These are phyloP conservation scores for Arthroderma sp. DNA, from an alignment of 2,329 filamentous ascomycete species.

Conservation along the genomic window DNA sequence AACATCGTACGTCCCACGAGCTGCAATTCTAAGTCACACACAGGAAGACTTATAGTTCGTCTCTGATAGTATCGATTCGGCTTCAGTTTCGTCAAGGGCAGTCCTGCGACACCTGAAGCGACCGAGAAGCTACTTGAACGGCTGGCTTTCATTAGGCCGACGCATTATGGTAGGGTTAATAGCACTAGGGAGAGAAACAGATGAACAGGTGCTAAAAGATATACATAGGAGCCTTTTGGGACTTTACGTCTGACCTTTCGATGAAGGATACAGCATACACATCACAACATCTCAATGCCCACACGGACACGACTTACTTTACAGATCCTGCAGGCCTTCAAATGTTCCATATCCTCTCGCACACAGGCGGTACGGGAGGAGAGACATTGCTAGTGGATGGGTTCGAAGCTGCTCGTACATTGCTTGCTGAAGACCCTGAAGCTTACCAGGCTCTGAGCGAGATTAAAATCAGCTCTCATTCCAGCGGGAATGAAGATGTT, in stretches of 20 bases:
- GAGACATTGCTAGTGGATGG: slow-evolving; percentile 75
- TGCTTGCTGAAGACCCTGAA: slow-evolving; percentile 43
- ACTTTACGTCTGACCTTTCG: slow-evolving; percentile 80
- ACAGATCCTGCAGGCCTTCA: slow-evolving; percentile 84
- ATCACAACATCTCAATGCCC: slow-evolving; percentile 64
- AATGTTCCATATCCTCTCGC: slow-evolving; percentile 81
- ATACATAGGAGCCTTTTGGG: slow-evolving; percentile 53
- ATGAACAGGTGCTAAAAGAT: background rate
- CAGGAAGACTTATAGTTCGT: background rate
- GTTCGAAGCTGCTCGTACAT: slow-evolving; percentile 55
- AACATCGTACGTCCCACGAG: slow-evolving; percentile 37
- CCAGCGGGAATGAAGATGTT: slow-evolving; percentile 75
- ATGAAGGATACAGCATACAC: slow-evolving; percentile 90
- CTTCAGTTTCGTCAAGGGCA: slow-evolving; percentile 63
- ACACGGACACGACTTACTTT: slow-evolving; percentile 96
- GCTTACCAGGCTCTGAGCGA: slow-evolving; percentile 48
- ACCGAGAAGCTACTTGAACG: slow-evolving; percentile 65
- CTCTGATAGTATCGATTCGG: slow-evolving; percentile 50
- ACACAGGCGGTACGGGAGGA: slow-evolving; percentile 55
- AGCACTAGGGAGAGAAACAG: no score
- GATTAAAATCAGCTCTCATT: slow-evolving; percentile 59
- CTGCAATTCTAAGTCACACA: background rate
- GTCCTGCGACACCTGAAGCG: slow-evolving; percentile 55
- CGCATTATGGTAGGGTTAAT: slow-evolving; percentile 64
- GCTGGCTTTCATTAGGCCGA: slow-evolving; percentile 77